Evolutionary conservation across 257 asterid species (phyloP).

Genomic region (Mitragyna speciosa): DNA sequence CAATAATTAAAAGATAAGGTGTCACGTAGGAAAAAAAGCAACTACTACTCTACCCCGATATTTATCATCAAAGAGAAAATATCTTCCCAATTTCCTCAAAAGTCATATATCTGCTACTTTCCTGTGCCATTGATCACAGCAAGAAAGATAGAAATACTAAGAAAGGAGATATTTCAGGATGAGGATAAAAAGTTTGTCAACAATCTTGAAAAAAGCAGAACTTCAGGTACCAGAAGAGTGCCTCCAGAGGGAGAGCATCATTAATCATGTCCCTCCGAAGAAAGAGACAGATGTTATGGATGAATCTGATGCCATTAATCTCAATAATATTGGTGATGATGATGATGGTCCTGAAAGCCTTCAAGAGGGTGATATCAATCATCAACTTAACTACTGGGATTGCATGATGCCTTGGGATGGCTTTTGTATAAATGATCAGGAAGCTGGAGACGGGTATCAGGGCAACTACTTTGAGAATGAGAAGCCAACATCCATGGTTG

Average conservation of each 20-base stretch:
- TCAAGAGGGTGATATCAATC: background rate
- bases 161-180: background rate
- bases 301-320: background rate
- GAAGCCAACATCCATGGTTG: background rate
- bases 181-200: background rate
- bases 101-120: background rate
- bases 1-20: slow-evolving; percentile 16
- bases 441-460: background rate
- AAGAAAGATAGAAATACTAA: background rate
- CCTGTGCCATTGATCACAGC: background rate
- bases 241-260: no score
- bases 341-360: background rate
- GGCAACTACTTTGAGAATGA: background rate
- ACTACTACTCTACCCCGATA: background rate
- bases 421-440: background rate
- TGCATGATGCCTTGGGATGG: slow-evolving; percentile 11
- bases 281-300: background rate
- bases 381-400: background rate
- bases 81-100: slow-evolving; percentile 1
- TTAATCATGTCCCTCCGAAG: background rate
- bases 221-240: background rate
- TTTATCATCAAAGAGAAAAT: background rate
- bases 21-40: slow-evolving; percentile 12
- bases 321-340: background rate
- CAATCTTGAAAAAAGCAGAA: slow-evolving; percentile 6